Conservation (phyloP, 129 eudicot genomes). For the Centaurea solstitialis region DNA sequence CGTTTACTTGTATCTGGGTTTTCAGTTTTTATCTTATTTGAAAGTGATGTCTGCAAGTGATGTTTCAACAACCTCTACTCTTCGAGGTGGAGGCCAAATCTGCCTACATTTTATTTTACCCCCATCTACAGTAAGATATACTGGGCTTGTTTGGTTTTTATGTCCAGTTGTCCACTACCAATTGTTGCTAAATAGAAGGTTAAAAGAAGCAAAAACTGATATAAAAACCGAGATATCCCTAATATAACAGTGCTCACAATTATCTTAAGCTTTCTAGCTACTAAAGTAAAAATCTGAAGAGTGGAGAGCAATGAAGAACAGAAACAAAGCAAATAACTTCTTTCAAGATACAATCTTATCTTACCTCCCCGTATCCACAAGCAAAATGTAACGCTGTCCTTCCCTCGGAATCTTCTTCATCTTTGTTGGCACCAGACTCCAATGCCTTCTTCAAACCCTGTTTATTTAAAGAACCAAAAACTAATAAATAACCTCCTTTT, state of each 20-base stretch:
- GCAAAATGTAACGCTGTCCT: conserved; percentile 98
- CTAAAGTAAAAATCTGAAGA: background rate
- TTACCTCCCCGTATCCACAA: conserved; percentile 97
- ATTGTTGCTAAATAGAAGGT: no score
- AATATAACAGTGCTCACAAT: background rate
- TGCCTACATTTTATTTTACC: no score
- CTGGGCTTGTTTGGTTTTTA: no score
- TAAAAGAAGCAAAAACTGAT: background rate
- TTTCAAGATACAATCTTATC: conserved; percentile 4
- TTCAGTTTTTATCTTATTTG: no score
- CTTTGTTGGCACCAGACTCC: conserved; percentile 83
- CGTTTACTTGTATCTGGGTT: no score
- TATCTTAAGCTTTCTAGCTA: background rate
- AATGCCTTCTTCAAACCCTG: conserved; percentile 85
- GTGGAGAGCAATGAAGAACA: background rate
- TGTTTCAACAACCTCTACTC: no score
- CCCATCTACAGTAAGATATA: no score
- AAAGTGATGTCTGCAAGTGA: no score
- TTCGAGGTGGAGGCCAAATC: no score
- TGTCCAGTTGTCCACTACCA: no score
- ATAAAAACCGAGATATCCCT: background rate
- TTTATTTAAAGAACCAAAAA: conserved; percentile 19
- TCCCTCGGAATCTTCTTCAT: conserved; percentile 98
- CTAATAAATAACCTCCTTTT: conserved; percentile 3
- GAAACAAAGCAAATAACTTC: background rate